Conservation (phyloP, 106 monocot species). For the Phalaenopsis equestris region DNA sequence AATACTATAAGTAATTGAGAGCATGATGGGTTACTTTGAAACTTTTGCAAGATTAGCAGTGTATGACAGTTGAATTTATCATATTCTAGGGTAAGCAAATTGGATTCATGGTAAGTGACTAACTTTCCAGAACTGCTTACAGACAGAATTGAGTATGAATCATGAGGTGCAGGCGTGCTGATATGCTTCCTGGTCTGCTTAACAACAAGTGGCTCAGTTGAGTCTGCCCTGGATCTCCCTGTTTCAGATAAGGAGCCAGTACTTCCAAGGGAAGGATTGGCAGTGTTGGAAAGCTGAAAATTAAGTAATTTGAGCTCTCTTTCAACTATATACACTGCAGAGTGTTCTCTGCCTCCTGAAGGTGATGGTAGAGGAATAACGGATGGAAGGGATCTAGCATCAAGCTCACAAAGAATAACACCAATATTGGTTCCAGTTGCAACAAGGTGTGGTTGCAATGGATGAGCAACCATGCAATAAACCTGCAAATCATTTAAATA, state of each 20-base stretch:
- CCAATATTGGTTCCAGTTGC: slow-evolving; percentile 97
- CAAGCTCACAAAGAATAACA: slow-evolving; percentile 94
- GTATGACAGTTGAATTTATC: background rate
- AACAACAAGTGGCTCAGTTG: slow-evolving; percentile 60
- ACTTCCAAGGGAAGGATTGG: slow-evolving; percentile 65
- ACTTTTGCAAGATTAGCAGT: background rate
- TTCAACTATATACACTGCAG: slow-evolving; percentile 92
- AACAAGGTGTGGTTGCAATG: slow-evolving; percentile 96
- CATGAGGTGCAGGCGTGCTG: slow-evolving; percentile 95
- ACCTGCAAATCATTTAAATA: slow-evolving; percentile 36
- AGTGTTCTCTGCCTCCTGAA: slow-evolving; percentile 73
- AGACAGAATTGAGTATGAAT: slow-evolving; percentile 91
- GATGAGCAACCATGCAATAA: slow-evolving; percentile 99
- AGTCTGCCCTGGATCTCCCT: slow-evolving; percentile 58
- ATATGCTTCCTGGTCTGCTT: slow-evolving; percentile 94
- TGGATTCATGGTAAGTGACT: slow-evolving; percentile 23
- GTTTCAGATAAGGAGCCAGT: slow-evolving; percentile 39
- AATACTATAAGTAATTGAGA: background rate
- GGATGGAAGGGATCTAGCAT: slow-evolving; percentile 87
- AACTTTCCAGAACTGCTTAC: slow-evolving; percentile 99
- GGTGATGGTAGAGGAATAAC: slow-evolving; percentile 79
- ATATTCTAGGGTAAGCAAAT: background rate
- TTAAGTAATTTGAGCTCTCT: slow-evolving; percentile 94
- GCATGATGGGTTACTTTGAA: background rate
- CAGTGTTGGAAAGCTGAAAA: slow-evolving; percentile 85